These are phyloP conservation scores for Umbelopsis sp. DNA, from an alignment of 192 early-diverging fungal species.

Conservation along the genomic window DNA sequence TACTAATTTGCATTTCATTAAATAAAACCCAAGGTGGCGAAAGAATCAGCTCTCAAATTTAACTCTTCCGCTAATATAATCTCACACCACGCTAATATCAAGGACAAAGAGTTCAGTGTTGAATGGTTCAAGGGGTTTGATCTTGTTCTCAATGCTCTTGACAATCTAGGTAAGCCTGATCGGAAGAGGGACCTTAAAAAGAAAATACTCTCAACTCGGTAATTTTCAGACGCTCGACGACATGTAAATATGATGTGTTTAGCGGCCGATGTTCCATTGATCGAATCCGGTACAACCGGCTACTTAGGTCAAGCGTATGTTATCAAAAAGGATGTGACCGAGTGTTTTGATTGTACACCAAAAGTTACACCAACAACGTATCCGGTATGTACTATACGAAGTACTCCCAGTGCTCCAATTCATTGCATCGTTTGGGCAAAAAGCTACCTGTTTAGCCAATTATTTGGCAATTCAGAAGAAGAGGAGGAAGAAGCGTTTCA, in stretches of 20 bases:
- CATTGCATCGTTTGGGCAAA: constrained; percentile 99
- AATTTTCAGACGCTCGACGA: constrained; percentile 73
- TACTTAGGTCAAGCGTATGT: constrained; percentile 91
- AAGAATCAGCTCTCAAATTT: constrained; percentile 80
- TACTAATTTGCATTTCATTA: background rate
- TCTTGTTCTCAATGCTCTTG: constrained; percentile 94
- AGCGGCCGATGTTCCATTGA: constrained; percentile 83
- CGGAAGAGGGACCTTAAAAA: background rate
- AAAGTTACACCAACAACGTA: constrained; percentile 86
- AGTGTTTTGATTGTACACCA: constrained; percentile 95
- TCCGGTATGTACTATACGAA: constrained; percentile 96
- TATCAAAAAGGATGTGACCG: constrained; percentile 74
- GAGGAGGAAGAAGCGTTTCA: constrained; percentile 47
- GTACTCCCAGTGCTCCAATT: constrained; percentile 91
- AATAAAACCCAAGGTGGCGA: constrained; percentile 62
- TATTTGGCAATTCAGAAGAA: constrained; percentile 77
- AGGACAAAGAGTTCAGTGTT: constrained; percentile 79
- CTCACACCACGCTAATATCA: constrained; percentile 87
- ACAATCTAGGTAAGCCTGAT: constrained; percentile 79
- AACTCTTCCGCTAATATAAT: constrained; percentile 80
- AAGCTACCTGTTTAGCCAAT: constrained; percentile 85
- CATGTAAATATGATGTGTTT: constrained; percentile 97
- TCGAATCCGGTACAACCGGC: constrained; percentile 98
- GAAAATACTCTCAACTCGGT: background rate
- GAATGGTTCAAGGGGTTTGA: constrained; percentile 89